Conservation (phyloP, 352 stramenopile genomes). For the Globisporangium barbulae region DNA sequence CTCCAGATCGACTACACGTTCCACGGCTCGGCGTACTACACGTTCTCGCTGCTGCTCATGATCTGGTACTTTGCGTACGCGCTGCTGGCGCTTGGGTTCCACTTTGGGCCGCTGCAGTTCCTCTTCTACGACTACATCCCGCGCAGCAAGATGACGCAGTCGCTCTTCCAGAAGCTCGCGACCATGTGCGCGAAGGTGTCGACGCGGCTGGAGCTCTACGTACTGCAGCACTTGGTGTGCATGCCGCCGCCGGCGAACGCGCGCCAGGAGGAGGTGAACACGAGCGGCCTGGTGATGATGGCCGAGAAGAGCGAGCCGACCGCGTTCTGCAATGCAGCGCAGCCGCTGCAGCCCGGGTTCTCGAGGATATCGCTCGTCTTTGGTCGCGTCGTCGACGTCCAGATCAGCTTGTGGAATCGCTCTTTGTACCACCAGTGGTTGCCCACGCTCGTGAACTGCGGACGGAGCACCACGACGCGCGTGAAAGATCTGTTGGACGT, state of each 20-base stretch:
- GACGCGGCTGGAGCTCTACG: constrained; percentile 45
- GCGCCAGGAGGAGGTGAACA: constrained; percentile 2
- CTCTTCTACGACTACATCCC: constrained; percentile 74
- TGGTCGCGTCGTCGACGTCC: constrained; percentile 48
- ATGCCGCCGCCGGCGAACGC: constrained; percentile 24
- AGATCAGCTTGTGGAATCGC: constrained; percentile 65
- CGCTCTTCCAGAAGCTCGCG: constrained; percentile 38
- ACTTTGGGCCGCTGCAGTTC: constrained; percentile 74
- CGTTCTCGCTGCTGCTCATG: constrained; percentile 53
- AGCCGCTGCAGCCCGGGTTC: constrained; percentile 19
- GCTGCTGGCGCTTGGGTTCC: constrained; percentile 70
- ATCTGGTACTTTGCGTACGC: constrained; percentile 68
- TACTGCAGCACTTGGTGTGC: constrained; percentile 50
- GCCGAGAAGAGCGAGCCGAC: constrained; percentile 26
- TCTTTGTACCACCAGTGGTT: constrained; percentile 50
- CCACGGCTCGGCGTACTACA: constrained; percentile 69
- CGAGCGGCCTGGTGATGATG: constrained; percentile 17
- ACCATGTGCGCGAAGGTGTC: constrained; percentile 36
- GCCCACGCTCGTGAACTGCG: constrained; percentile 14
- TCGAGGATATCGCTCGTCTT: constrained; percentile 58
- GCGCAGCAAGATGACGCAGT: constrained; percentile 51
- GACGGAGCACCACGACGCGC: constrained; percentile 16
- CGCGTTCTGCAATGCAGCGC: constrained; percentile 3
- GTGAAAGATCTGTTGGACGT: constrained; percentile 22
- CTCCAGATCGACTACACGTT: constrained; percentile 76